Conservation (phyloP, 208 protist species). For the Tritrichomonas musculus region DNA sequence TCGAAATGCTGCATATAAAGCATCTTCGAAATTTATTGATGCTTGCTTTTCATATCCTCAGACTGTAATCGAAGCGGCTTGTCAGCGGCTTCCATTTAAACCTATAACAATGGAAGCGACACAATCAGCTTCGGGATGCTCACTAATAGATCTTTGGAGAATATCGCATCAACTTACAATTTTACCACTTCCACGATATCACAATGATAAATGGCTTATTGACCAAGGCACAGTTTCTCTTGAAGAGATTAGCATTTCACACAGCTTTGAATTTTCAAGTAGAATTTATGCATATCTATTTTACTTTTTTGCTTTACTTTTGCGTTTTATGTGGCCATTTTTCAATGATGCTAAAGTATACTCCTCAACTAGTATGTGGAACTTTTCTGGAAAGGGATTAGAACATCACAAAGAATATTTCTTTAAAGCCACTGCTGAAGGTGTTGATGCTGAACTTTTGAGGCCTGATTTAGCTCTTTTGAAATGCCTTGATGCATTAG, state of each 20-base stretch:
- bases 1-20: neutral
- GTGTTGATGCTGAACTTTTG: neutral
- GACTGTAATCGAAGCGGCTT: constrained; percentile 6
- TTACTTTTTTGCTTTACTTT: neutral
- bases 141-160: neutral
- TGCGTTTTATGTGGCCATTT: neutral
- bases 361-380: neutral
- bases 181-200: neutral
- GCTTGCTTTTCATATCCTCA: constrained; percentile 34
- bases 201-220: neutral
- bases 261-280: neutral
- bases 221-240: neutral
- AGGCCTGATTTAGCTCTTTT: neutral
- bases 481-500: neutral
- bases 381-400: neutral
- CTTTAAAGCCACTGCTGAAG: neutral
- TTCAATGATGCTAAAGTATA: neutral
- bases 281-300: neutral
- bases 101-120: constrained; percentile 8
- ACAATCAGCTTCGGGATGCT: neutral
- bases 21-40: neutral
- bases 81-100: neutral
- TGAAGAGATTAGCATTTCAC: neutral
- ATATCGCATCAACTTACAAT: neutral
- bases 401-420: constrained; percentile 7